phyloP scores from a whole-genome alignment of 192 early-diverging fungal genomes.

The Geranomyces variabilis region DNA sequence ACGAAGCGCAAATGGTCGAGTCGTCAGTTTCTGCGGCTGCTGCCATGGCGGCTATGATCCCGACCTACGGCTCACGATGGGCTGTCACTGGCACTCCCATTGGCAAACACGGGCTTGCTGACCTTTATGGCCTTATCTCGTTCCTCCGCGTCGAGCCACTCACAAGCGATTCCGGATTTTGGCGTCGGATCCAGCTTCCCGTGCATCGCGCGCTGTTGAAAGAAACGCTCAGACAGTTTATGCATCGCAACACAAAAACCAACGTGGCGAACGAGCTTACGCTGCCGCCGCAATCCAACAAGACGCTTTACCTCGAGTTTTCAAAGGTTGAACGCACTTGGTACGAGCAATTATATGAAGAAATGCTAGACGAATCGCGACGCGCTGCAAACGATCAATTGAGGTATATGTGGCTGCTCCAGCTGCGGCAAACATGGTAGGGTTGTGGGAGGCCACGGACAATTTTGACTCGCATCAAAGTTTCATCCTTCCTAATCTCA shows the following conservation, averaged over 20 bases:
- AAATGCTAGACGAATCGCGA: conserved; percentile 46
- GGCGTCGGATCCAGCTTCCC: not conserved
- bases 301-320: conserved; percentile 53
- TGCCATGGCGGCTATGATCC: conserved; percentile 60
- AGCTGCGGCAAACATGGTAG: conserved; percentile 50
- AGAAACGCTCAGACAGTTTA: conserved; percentile 36
- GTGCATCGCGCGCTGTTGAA: conserved; percentile 22
- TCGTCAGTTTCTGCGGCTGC: conserved; percentile 45
- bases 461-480: no score
- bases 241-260: conserved; percentile 63
- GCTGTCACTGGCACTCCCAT: conserved; percentile 68
- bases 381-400: conserved; percentile 3
- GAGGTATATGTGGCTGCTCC: conserved; percentile 53
- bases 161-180: not conserved
- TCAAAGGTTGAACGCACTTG: conserved; percentile 60
- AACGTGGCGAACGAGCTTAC: conserved; percentile 55
- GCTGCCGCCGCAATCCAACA: conserved; percentile 57
- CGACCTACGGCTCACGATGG: conserved; percentile 59
- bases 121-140: conserved; percentile 56
- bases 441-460: no score
- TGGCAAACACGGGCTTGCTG: conserved; percentile 40
- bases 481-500: no score
- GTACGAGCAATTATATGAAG: conserved; percentile 58
- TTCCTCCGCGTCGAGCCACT: conserved; percentile 54
- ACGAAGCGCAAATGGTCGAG: conserved; percentile 75